Evolutionary conservation across 352 stramenopile species (phyloP), one percentile per base, ranked within the genome.

Genomic region (Phytophthora rubi): DNA sequence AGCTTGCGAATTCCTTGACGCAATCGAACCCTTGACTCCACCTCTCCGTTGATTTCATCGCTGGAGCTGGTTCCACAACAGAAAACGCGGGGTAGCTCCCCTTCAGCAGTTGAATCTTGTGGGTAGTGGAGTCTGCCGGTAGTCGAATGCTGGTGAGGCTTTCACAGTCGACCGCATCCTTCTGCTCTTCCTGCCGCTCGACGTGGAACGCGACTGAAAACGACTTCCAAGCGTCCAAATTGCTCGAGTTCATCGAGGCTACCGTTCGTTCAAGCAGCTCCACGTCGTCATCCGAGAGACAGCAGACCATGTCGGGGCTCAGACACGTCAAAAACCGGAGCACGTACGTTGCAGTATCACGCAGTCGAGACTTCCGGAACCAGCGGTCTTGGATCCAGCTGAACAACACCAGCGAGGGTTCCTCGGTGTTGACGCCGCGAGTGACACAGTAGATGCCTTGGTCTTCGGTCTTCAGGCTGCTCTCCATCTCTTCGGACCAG

Each of bases 271-370:
- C 44, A 16, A 88, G 39, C 5, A 63, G 16, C 4, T 58, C 15
- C 6, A 82, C 62, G 44, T 92, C 85, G 21, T 74, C 37, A 7
- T 26, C 7, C 10, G 72, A 80, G n/a, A 90, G 39, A 42, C 85
- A 90, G 57, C 77, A 88, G 9, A 85, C 73, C 30, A 92, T 74
- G 8, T 85, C 51, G 2, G 73, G 65, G 21, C 71, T 85, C 33
- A 92, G 62, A 37, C 77, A 83, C 16, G 82, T 87, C 39, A 90
- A 65, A 44, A 91, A 89, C 8, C 87, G 87, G 16, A 95, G 59
- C 39, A 92, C 75, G 18, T 92, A 93, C 45, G 87, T 90, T 16
- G 84, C 82, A 21, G 81, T 90, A 45, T 88, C 83, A 1, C 85
- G 81, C 16, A 93, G 63, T 15, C 65, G 70, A 33, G 61, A 54